phyloP scores from a whole-genome alignment of 2,329 filamentous ascomycete species.

The Curvularia eragrostidis region DNA sequence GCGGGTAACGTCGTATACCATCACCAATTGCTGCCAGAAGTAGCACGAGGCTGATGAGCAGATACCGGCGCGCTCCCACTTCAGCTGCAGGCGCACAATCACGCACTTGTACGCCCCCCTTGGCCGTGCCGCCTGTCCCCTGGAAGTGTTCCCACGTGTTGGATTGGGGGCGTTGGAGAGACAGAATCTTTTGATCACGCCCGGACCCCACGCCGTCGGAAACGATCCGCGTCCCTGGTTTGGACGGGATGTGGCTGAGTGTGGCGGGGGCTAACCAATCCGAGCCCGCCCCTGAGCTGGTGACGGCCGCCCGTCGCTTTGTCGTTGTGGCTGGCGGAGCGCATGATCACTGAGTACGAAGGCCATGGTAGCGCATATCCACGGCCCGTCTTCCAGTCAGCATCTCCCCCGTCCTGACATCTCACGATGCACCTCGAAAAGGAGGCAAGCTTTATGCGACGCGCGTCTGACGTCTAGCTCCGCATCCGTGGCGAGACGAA shows the following conservation, averaged over 20 bases:
- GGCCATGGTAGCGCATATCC: slow-evolving; percentile 5
- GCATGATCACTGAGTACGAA: slow-evolving; percentile 9
- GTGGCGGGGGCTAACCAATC: slow-evolving; percentile 24
- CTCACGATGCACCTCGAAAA: slow-evolving; percentile 16
- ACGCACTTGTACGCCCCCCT: slow-evolving; percentile 9
- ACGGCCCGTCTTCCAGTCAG: slow-evolving; percentile 1
- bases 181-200: slow-evolving; percentile 38
- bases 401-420: slow-evolving; percentile 11
- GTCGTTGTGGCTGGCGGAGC: background rate
- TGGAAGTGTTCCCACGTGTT: slow-evolving; percentile 41
- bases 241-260: slow-evolving; percentile 25
- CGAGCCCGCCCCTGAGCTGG: slow-evolving; percentile 3
- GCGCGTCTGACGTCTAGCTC: slow-evolving; percentile 29
- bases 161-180: slow-evolving; percentile 26
- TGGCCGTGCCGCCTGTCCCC: slow-evolving; percentile 13
- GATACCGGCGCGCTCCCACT: background rate
- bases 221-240: slow-evolving; percentile 10
- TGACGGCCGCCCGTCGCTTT: slow-evolving; percentile 10
- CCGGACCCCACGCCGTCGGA: slow-evolving; percentile 20
- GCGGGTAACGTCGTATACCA: slow-evolving; percentile 31
- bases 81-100: background rate
- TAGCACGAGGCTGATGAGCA: slow-evolving; percentile 31
- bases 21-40: slow-evolving; percentile 28
- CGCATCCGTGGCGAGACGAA: slow-evolving; percentile 29
- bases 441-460: slow-evolving; percentile 20